Percentiles rank a stretch among this genome's conserved stretches.
Conservation (phyloP, 495 filamentous ascomycete species). For the Arthonia radiata region DNA sequence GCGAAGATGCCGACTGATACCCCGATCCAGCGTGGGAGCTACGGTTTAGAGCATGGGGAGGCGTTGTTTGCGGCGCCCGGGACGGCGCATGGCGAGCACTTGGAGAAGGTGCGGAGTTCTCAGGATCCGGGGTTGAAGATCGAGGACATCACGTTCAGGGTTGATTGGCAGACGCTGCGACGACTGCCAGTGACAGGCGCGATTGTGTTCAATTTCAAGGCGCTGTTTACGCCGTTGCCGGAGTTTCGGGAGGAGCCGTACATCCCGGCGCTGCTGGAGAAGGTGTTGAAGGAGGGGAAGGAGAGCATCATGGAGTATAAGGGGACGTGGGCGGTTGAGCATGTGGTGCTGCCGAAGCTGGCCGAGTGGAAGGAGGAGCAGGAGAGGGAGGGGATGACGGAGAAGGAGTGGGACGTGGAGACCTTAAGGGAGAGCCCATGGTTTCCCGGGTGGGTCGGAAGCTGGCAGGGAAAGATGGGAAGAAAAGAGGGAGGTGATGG, state of each 20-base stretch:
- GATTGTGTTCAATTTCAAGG: conserved; percentile 82
- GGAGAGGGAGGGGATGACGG: conserved; percentile 31
- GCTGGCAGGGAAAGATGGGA: conserved; percentile 58
- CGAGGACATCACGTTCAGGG: conserved; percentile 46
- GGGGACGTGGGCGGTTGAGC: conserved; percentile 61
- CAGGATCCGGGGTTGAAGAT: conserved; percentile 32
- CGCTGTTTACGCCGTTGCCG: conserved; percentile 51
- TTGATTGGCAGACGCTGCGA: conserved; percentile 81
- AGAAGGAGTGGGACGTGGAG: conserved; percentile 38
- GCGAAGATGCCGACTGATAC: conserved; percentile 46
- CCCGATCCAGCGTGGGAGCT: conserved; percentile 71
- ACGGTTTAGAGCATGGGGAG: conserved; percentile 56
- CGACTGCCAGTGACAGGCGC: conserved; percentile 52
- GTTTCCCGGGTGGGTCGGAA: conserved; percentile 63
- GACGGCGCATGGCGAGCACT: conserved; percentile 37
- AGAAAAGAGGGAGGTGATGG: neutral
- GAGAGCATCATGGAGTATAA: conserved; percentile 59
- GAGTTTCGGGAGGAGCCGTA: conserved; percentile 54
- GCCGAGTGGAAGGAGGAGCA: conserved; percentile 49
- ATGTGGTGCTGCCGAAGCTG: conserved; percentile 43
- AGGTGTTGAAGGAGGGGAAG: conserved; percentile 51
- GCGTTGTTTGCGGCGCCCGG: conserved; percentile 59
- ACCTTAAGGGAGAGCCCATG: conserved; percentile 69
- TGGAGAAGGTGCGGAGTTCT: too few species aligned
- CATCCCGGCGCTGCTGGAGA: conserved; percentile 40